Conservation (phyloP, 768 basidiomycete species). For the Chalciporus chontae region DNA sequence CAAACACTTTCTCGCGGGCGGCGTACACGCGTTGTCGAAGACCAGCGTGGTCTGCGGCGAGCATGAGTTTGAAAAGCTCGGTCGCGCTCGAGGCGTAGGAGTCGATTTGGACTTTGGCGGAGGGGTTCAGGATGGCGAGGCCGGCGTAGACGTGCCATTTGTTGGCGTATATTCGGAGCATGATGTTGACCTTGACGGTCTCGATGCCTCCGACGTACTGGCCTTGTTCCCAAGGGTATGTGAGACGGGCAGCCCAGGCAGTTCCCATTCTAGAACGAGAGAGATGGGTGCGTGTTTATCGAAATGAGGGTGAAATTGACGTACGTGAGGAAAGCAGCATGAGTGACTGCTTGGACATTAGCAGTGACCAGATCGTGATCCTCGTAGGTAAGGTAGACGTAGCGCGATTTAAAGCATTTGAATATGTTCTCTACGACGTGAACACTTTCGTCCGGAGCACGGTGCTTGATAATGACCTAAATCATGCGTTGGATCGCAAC, state of each 20-base stretch:
- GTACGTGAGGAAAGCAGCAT: conserved; percentile 94
- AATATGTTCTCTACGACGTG: conserved; percentile 80
- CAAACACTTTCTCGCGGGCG: conserved; percentile 78
- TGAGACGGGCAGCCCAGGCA: conserved; percentile 75
- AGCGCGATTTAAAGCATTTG: conserved; percentile 73
- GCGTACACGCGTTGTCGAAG: conserved; percentile 72
- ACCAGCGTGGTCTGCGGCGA: conserved; percentile 48
- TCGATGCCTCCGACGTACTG: conserved; percentile 97
- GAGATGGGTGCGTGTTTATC: conserved; percentile 5
- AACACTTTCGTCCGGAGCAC: conserved; percentile 72
- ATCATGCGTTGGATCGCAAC: background rate
- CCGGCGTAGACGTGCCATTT: conserved; percentile 99
- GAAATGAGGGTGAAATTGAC: conserved; percentile 5
- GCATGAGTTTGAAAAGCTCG: conserved; percentile 95
- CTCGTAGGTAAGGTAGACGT: conserved; percentile 91
- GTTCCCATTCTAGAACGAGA: conserved; percentile 82
- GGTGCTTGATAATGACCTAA: conserved; percentile 86
- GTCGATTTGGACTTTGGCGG: conserved; percentile 82
- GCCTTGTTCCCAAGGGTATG: conserved; percentile 95
- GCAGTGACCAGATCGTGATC: conserved; percentile 96
- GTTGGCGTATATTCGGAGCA: conserved; percentile 93
- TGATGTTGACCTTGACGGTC: conserved; percentile 94
- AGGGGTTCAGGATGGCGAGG: conserved; percentile 95
- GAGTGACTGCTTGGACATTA: conserved; percentile 97
- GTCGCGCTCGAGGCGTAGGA: conserved; percentile 84